Conservation (phyloP, 768 basidiomycete genomes). For the Boletus sp. region DNA sequence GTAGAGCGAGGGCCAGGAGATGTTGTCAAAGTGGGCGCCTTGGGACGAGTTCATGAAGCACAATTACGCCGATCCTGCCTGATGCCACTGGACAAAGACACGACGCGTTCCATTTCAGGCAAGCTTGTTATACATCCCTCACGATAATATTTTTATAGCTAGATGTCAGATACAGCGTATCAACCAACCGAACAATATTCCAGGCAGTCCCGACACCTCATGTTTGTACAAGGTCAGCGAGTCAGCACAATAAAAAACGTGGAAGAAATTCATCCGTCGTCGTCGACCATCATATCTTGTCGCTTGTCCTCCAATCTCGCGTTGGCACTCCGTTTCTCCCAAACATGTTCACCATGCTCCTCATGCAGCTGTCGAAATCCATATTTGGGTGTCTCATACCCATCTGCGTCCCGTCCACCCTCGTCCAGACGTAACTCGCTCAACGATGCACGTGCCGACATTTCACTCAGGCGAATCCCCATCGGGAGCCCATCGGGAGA, state of each 20-base stretch:
- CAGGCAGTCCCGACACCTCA: neutral
- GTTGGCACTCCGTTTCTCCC: constrained; percentile 1
- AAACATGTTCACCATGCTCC: neutral
- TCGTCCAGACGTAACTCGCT: constrained; percentile 30
- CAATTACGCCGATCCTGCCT: too few relatives aligned
- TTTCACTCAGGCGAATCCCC: constrained; percentile 25
- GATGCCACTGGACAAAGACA: too few relatives aligned
- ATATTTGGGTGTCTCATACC: constrained; percentile 25
- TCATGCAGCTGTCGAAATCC: constrained; percentile 5
- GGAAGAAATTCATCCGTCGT: constrained; percentile 7
- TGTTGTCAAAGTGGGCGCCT: constrained; percentile 15
- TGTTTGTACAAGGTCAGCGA: neutral
- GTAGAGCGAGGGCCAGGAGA: constrained; percentile 39
- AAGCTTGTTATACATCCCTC: neutral
- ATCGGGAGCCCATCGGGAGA: constrained; percentile 26
- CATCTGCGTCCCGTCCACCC: constrained; percentile 3
- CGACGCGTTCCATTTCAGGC: neutral
- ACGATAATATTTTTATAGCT: neutral
- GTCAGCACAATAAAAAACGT: neutral
- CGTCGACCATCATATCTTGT: constrained; percentile 16
- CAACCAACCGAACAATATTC: neutral
- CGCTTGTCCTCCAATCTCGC: constrained; percentile 3
- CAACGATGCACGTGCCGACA: constrained; percentile 29
- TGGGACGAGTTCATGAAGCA: neutral
- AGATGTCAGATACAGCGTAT: constrained; percentile 1